phyloP scores from a whole-genome alignment of 139 green algal genomes.

The Micractinium sp. region DNA sequence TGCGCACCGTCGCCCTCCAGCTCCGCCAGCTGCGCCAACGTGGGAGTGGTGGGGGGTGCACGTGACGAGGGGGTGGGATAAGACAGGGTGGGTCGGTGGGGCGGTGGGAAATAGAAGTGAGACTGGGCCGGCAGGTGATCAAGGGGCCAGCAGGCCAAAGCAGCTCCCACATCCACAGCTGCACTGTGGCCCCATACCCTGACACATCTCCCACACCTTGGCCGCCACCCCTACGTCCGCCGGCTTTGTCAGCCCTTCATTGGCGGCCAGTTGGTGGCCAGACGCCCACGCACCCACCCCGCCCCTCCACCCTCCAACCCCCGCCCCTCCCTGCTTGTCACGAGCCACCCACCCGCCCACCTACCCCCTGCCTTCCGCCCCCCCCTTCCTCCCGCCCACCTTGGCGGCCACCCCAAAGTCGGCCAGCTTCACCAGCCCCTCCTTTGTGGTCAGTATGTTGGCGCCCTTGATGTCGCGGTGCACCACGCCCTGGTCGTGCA shows the following conservation, averaged over 20 bases:
- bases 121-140: too few species aligned
- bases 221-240: too few species aligned
- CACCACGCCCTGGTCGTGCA: slow-evolving; percentile 95
- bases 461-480: slow-evolving; percentile 97
- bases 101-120: too few species aligned
- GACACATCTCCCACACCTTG: too few species aligned
- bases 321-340: too few species aligned
- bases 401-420: slow-evolving; percentile 97
- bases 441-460: slow-evolving; percentile 94
- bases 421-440: slow-evolving; percentile 95
- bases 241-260: too few species aligned
- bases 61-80: neutral
- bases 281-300: too few species aligned
- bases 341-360: neutral
- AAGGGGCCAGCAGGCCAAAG: too few species aligned
- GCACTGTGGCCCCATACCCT: too few species aligned
- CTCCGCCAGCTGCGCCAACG: slow-evolving; percentile 20
- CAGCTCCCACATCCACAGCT: too few species aligned
- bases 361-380: neutral
- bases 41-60: neutral
- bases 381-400: slow-evolving; percentile 45
- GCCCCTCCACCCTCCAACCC: too few species aligned
- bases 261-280: too few species aligned
- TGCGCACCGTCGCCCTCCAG: slow-evolving; percentile 57
- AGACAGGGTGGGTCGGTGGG: neutral